These are phyloP conservation scores for Murraya koenigii DNA, from an alignment of 345 rosid genomes.

Conservation along the genomic window DNA sequence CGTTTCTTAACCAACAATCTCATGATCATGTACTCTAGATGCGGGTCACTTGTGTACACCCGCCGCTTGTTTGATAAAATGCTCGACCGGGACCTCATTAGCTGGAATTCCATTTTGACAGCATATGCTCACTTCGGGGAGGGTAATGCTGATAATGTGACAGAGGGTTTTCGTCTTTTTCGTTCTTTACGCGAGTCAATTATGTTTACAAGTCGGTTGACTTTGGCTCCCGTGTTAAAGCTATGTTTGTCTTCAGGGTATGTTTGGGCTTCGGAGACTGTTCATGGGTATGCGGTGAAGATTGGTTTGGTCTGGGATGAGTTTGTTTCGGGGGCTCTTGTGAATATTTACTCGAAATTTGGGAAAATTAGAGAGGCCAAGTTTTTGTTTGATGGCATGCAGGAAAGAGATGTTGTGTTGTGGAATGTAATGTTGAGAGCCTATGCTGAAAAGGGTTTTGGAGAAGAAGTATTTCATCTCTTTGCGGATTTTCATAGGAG, in stretches of 20 bases:
- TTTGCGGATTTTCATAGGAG: constrained; percentile 37
- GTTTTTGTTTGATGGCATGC: constrained; percentile 44
- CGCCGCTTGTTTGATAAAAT: constrained; percentile 55
- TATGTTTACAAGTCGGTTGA: constrained; percentile 39
- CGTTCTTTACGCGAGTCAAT: constrained; percentile 29
- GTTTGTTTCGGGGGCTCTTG: constrained; percentile 50
- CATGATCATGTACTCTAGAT: constrained; percentile 41
- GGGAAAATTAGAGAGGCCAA: constrained; percentile 43
- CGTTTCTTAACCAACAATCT: constrained; percentile 55
- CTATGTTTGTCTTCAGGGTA: constrained; percentile 47
- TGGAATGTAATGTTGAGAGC: constrained; percentile 66
- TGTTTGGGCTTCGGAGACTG: constrained; percentile 43
- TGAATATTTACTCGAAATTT: constrained; percentile 51
- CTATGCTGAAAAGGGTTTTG: constrained; percentile 34
- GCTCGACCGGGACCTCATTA: constrained; percentile 46
- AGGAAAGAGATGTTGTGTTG: constrained; percentile 45
- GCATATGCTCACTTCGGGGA: constrained; percentile 46
- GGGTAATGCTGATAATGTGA: constrained; percentile 17
- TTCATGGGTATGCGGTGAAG: constrained; percentile 58
- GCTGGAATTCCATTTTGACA: constrained; percentile 59
- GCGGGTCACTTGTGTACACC: constrained; percentile 48
- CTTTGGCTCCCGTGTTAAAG: constrained; percentile 54
- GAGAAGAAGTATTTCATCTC: constrained; percentile 31
- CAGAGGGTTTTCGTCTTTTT: constrained; percentile 41
- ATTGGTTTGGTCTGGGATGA: constrained; percentile 46